Base-by-base conservation (phyloP, 2,329 filamentous ascomycete genomes). In the Trichoderma aggressivum region DNA sequence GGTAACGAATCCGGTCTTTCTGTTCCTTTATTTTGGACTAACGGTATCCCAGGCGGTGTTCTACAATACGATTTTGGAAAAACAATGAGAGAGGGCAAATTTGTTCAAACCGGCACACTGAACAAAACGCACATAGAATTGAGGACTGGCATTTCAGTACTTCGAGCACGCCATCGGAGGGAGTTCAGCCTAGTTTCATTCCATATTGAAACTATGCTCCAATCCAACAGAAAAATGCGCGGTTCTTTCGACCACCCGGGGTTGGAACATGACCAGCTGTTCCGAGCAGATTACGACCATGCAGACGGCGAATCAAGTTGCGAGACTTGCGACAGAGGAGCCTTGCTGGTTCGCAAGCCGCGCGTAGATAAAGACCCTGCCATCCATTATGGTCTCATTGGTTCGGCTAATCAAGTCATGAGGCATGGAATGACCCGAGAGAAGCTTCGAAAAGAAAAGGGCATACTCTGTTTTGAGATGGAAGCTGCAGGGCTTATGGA, bases 391-490 rank as follows among this genome's bases (percentile, higher is more conserved):
- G 76, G 77, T 0, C 68, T 69, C 0, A 75, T 79, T 2, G 76
- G 75, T 1, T 78, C 77, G 1, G 75, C 75, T 0, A 77, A 78
- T 21, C 70, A 61, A 3, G 50, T 77, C 2, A 59, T 77, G 16
- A 77, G 74, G 18, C 34, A 77, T 26, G 70, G 53, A 0, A 28
- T 36, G 2, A 59, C 59, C 1, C 69, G 75, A 12, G 73, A 76
- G 53, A 43, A 68, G n/a, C 43, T 76, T 7, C 34, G 39, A 0
- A 7, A 53, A 3, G 56, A 67, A 5, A 39, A 34, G 7, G 71
- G 70, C 5, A 65, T 70, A 1, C 10, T 72, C 8, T 75, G 72
- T 3, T 72, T 79, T 28, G 78, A 79, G 67, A 79, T 76, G 76
- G 76, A 78, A 26, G 75, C 75, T 0, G 76, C 75, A 1, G 75